phyloP scores from a whole-genome alignment of 2,329 filamentous ascomycete genomes.

The Capronia americana region DNA sequence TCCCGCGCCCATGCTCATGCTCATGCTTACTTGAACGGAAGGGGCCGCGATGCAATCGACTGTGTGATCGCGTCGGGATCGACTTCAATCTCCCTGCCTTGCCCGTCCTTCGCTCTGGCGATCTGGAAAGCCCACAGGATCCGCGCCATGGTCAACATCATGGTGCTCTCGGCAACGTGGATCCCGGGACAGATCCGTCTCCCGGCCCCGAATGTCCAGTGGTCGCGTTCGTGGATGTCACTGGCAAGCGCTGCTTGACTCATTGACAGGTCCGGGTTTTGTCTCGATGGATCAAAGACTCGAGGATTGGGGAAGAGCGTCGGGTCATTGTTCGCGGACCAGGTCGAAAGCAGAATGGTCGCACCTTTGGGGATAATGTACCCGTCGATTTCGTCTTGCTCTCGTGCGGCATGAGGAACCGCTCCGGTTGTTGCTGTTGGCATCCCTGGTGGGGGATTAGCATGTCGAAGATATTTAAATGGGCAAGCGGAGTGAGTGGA shows the following conservation, averaged over 20 bases:
- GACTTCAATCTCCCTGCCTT: conserved; percentile 46
- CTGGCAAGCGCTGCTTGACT: conserved; percentile 40
- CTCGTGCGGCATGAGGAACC: conserved; percentile 35
- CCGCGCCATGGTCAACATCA: conserved; percentile 56
- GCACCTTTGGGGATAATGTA: conserved; percentile 37
- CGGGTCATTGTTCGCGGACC: conserved; percentile 42
- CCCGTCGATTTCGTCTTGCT: conserved; percentile 35
- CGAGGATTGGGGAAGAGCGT: conserved; percentile 41
- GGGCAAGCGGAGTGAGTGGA: neutral
- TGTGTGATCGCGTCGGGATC: conserved; percentile 51
- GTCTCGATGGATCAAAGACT: conserved; percentile 43
- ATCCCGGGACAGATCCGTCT: conserved; percentile 55
- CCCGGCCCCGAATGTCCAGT: conserved; percentile 48
- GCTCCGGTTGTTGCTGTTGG: conserved; percentile 44
- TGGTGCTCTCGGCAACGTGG: conserved; percentile 60
- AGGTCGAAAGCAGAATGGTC: conserved; percentile 35
- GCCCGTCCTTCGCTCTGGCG: conserved; percentile 10
- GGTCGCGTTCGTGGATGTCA: conserved; percentile 36
- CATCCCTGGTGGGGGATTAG: conserved; percentile 43
- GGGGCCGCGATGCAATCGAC: conserved; percentile 46
- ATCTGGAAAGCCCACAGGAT: conserved; percentile 58
- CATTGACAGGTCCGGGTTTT: conserved; percentile 41
- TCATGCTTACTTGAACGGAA: conserved; percentile 13
- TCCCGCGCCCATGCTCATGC: neutral
- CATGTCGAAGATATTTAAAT: neutral